phyloP scores from a whole-genome alignment of 768 basidiomycete genomes.

The Galerina sulciceps region DNA sequence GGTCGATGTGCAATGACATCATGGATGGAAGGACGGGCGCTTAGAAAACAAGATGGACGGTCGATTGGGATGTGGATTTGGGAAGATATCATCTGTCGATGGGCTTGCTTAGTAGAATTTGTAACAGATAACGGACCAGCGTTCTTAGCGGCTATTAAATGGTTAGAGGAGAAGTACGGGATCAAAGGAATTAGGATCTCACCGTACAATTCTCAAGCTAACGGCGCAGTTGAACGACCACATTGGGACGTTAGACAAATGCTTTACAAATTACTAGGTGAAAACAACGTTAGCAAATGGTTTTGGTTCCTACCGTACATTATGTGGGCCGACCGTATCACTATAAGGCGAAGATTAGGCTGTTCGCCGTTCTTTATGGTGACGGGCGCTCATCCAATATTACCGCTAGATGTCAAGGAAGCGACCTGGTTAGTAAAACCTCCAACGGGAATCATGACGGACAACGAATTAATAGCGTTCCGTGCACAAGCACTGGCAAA shows the following conservation, averaged over 20 bases:
- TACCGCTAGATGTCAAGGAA: conserved; percentile 29
- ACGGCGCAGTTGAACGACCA: conserved; percentile 23
- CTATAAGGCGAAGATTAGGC: conserved; percentile 21
- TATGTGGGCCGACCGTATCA: conserved; percentile 36
- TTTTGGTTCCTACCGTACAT: conserved; percentile 22
- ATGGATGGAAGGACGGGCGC: conserved; percentile 7
- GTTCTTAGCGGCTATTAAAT: conserved; percentile 19
- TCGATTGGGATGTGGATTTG: conserved; percentile 27
- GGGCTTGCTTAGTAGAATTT: conserved; percentile 41
- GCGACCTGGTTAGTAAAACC: conserved; percentile 26
- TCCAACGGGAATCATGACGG: conserved; percentile 10
- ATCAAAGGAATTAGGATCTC: conserved; percentile 23
- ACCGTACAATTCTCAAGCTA: conserved; percentile 25
- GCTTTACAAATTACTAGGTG: conserved; percentile 12
- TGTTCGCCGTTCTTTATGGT: conserved; percentile 33
- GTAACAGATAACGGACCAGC: conserved; percentile 44
- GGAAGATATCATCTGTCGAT: conserved; percentile 36
- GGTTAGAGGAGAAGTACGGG: conserved; percentile 25
- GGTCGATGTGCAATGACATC: conserved; percentile 32
- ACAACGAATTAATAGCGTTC: conserved; percentile 19
- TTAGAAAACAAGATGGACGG: conserved; percentile 21
- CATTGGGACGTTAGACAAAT: conserved; percentile 23
- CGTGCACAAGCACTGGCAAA: conserved; percentile 23
- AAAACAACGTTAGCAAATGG: conserved; percentile 6
- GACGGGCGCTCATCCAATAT: conserved; percentile 28